phyloP scores from a whole-genome alignment of 1,139 yeast species.

The Geotrichum carabidarum region DNA sequence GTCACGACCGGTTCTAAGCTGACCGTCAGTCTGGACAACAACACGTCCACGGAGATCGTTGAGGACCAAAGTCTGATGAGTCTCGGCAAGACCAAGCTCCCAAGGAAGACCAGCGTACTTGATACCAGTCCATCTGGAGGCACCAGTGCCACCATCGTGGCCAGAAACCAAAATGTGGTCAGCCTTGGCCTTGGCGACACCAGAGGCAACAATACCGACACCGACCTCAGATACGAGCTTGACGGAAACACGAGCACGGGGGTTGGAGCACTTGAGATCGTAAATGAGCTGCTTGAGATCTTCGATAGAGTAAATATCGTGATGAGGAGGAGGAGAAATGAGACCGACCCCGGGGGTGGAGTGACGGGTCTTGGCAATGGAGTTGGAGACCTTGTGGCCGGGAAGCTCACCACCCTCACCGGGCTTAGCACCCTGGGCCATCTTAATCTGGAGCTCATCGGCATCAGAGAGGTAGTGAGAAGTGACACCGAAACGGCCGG shows the following conservation, averaged over 20 bases:
- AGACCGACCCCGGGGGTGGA: constrained; percentile 96
- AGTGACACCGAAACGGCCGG: constrained; percentile 97
- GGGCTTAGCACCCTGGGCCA: constrained; percentile 99
- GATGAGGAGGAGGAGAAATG: constrained; percentile 98
- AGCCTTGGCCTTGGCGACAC: constrained; percentile 98
- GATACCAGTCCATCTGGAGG: constrained; percentile 94
- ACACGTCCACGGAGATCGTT: constrained; percentile 95
- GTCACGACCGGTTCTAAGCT: constrained; percentile 91
- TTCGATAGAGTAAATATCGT: constrained; percentile 95
- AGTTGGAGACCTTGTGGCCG: constrained; percentile 83
- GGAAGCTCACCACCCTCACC: constrained; percentile 99
- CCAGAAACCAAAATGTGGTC: constrained; percentile 94
- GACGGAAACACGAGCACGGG: constrained; percentile 94
- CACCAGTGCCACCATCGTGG: constrained; percentile 99
- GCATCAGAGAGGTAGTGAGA: constrained; percentile 92
- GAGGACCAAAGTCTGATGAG: constrained; percentile 93
- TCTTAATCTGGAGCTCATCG: constrained; percentile 93
- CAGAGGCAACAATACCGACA: constrained; percentile 97
- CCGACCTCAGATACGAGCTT: constrained; percentile 97
- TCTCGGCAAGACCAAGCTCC: constrained; percentile 97
- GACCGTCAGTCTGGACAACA: constrained; percentile 95
- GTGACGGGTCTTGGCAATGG: constrained; percentile 92
- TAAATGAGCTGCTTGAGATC: constrained; percentile 94
- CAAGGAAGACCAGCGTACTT: constrained; percentile 97
- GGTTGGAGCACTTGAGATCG: constrained; percentile 94